Percentiles rank a stretch among this genome's conserved stretches.
Conservation (phyloP, 768 basidiomycete species). For the Crucibulum laeve region DNA sequence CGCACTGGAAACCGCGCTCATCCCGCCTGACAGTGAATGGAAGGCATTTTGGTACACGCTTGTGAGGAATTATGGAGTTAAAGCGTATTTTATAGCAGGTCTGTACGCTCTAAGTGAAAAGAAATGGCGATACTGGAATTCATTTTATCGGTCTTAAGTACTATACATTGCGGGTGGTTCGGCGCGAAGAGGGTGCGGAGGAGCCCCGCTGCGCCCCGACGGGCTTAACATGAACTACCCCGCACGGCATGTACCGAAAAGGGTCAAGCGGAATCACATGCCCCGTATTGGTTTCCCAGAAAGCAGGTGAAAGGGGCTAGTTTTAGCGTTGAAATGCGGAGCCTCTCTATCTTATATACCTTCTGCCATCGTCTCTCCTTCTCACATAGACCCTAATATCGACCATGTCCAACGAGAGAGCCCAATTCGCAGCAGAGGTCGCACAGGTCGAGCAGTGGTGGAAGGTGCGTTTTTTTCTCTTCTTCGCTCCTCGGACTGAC, state of each 20-base stretch:
- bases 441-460: constrained; percentile 87
- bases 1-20: neutral
- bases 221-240: constrained; percentile 18
- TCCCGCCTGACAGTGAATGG: neutral
- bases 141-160: too few species aligned
- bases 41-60: neutral
- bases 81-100: neutral
- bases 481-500: constrained; percentile 2
- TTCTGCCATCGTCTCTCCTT: constrained; percentile 12
- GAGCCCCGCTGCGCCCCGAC: too few species aligned
- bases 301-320: constrained; percentile 17
- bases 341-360: constrained; percentile 20
- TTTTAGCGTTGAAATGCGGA: constrained; percentile 14
- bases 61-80: neutral
- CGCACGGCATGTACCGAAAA: constrained; percentile 15
- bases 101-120: neutral
- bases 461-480: constrained; percentile 53
- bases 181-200: constrained; percentile 14
- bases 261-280: constrained; percentile 45
- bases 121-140: too few species aligned
- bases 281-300: constrained; percentile 14
- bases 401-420: constrained; percentile 63
- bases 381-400: constrained; percentile 11
- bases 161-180: neutral
- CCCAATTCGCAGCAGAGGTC: constrained; percentile 76